Evolutionary conservation across 495 filamentous ascomycete genomes (phyloP).

Genomic region (Aspergillus indologenus): DNA sequence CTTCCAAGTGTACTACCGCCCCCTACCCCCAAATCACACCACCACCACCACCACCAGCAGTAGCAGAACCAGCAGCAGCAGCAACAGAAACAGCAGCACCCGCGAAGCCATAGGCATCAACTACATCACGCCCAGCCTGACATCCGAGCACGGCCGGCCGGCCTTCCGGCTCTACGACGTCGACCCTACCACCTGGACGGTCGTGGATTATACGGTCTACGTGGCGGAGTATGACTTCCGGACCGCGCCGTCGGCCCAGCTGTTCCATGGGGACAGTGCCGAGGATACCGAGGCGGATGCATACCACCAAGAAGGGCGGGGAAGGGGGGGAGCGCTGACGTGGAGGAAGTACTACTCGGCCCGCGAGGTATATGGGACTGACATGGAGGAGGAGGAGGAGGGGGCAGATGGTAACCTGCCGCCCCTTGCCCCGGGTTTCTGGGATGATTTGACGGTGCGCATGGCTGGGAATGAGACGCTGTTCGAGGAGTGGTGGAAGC

Average conservation of each 20-base stretch:
- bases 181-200: conserved; percentile 52
- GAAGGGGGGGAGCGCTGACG: too few relatives aligned
- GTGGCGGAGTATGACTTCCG: conserved; percentile 18
- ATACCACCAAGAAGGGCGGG: too few relatives aligned
- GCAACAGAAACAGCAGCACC: not conserved
- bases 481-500: not conserved
- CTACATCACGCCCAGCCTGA: conserved; percentile 53
- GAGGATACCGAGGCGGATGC: too few relatives aligned
- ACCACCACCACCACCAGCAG: too few relatives aligned
- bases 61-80: too few relatives aligned
- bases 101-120: conserved; percentile 28
- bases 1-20: conserved; percentile 50
- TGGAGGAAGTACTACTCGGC: conserved; percentile 56
- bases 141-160: conserved; percentile 50
- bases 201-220: conserved; percentile 53
- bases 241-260: not conserved
- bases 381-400: too few relatives aligned
- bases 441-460: not conserved
- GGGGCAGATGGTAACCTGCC: too few relatives aligned
- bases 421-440: not conserved
- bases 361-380: conserved; percentile 45
- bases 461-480: not conserved
- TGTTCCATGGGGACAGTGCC: not conserved
- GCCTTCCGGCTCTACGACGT: conserved; percentile 57
- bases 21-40: not conserved